Base-by-base conservation (phyloP, 768 basidiomycete species). In the Termitomyces sp. region DNA sequence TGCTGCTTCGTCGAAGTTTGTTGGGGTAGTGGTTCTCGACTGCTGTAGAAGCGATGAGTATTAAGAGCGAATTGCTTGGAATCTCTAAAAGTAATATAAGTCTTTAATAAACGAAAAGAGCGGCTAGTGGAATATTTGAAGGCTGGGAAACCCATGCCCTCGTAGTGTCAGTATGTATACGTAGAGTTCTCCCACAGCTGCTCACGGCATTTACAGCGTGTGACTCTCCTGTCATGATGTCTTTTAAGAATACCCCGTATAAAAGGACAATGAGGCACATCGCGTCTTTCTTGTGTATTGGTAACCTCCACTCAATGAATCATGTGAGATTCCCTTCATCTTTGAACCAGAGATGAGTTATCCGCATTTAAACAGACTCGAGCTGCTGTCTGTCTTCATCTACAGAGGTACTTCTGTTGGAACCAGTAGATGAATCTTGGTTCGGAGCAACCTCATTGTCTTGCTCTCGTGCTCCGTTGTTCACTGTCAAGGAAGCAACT, bases 41-140 rank as follows among this genome's bases (percentile, higher is more conserved):
- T 63, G 56, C 65, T 66, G 54, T 68, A 71, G 60, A 61, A 66
- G 47, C 68, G 67, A 29, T 48, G 37, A 57, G 56, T 25, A n/a
- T 50, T 37, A 40, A 52, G 42, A 53, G 40, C 46, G 36, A 10
- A 58, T 25, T 51, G 55, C 60, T 57, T 57, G 32, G 40, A 12
- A 38, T 46, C 14, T 14, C 47, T 60, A 48, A 34, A 58, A 8
- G 52, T 42, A 20, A 43, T 53, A 58, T 48, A 53, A 56, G 14
- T 51, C 8, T 6, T 14, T 38, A 45, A 53, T 51, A 38, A 10
- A 46, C 5, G 20, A 47, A 55, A 40, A 48, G 50, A 61, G 49
- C 51, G 50, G 25, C 25, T 55, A 38, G 42, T 8, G 51, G 57
- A 55, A 17, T 37, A 46, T 55, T 46, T 49, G 52, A 65, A 42